Evolutionary conservation across 1,284 basidiomycete species (phyloP).

Genomic region (Pseudozyma thailandica): DNA sequence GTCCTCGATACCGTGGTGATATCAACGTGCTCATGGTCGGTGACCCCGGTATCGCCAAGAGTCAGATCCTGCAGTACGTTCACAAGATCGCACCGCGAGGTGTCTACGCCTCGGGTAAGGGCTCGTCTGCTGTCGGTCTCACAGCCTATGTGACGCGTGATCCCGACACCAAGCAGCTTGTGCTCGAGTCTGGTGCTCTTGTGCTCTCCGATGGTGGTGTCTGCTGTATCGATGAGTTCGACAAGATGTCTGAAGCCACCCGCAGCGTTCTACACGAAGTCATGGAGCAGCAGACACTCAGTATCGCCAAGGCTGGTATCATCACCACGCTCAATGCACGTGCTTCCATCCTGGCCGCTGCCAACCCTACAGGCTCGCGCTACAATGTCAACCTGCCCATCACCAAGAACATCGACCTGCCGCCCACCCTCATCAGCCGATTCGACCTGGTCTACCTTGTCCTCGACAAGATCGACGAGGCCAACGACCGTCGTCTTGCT

Average conservation of each 20-base stretch:
- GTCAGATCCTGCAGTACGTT: constrained; percentile 88
- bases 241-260: constrained; percentile 98
- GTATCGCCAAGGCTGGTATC: constrained; percentile 99
- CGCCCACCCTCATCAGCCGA: constrained; percentile 95
- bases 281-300: constrained; percentile 99
- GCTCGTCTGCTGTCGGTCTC: constrained; percentile 96
- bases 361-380: constrained; percentile 94
- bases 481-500: constrained; percentile 85
- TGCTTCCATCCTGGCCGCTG: constrained; percentile 95
- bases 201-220: constrained; percentile 97
- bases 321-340: constrained; percentile 98
- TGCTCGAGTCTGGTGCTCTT: constrained; percentile 94
- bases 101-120: constrained; percentile 86
- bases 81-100: constrained; percentile 98
- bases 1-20: constrained; percentile 94
- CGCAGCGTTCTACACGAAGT: constrained; percentile 98
- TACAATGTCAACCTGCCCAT: constrained; percentile 91
- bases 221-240: constrained; percentile 99
- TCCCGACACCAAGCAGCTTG: constrained; percentile 96
- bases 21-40: constrained; percentile 97
- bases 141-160: constrained; percentile 98
- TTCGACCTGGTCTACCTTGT: constrained; percentile 99
- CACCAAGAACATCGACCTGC: constrained; percentile 76
- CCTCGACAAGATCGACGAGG: constrained; percentile 88
- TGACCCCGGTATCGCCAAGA: constrained; percentile 97